Evolutionary conservation across 345 rosid genomes (phyloP).

Genomic region (Noccaea caerulescens): DNA sequence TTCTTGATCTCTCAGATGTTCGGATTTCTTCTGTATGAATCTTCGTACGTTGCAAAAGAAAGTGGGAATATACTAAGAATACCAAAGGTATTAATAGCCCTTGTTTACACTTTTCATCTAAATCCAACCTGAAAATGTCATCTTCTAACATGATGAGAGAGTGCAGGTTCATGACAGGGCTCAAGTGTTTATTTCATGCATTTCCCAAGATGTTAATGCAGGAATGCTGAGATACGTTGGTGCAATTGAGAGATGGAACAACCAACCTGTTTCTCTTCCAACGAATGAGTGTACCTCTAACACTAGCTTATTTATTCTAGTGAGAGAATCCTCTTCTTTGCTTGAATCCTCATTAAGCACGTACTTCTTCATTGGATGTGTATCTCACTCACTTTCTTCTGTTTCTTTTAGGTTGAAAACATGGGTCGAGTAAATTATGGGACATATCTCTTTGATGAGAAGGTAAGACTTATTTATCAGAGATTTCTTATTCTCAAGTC

Average conservation of each 20-base stretch:
- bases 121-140: not conserved
- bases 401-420: constrained; percentile 79
- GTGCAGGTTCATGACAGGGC: constrained; percentile 91
- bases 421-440: constrained; percentile 95
- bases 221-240: constrained; percentile 59
- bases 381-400: too few relatives aligned
- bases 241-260: constrained; percentile 76
- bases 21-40: constrained; percentile 75
- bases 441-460: constrained; percentile 69
- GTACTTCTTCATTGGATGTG: too few relatives aligned
- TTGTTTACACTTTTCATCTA: constrained; percentile 20
- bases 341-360: too few relatives aligned
- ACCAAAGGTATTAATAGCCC: constrained; percentile 59
- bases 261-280: constrained; percentile 63
- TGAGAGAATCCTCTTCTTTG: constrained; percentile 34
- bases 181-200: constrained; percentile 73
- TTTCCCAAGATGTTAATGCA: constrained; percentile 44
- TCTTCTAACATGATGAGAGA: constrained; percentile 22
- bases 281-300: constrained; percentile 56
- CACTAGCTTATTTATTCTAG: constrained; percentile 72
- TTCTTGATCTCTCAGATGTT: constrained; percentile 61
- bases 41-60: constrained; percentile 52
- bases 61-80: constrained; percentile 57
- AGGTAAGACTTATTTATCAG: constrained; percentile 51
- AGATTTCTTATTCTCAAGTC: not conserved